Evolutionary conservation across 2,329 filamentous ascomycete genomes (phyloP), one percentile per base, ranked within the genome.

Genomic region (Nemania abortiva): DNA sequence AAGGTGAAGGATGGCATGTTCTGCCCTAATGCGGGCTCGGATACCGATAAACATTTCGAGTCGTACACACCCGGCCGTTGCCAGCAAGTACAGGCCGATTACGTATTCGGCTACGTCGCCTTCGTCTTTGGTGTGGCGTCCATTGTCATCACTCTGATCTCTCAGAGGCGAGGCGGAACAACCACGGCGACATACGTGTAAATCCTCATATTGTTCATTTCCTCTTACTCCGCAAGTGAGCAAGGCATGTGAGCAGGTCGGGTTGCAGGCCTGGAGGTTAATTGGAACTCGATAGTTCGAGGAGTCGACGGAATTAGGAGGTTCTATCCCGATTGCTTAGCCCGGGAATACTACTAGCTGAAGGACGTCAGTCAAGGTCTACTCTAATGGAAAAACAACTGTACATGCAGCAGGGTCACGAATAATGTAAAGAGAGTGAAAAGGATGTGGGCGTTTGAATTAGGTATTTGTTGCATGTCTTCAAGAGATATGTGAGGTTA

Each of bases 11-110:
- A 45, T 1, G n/a, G 22, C 10, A 50, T 62, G 34, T 20, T 58
- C 54, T 76, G 74, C 45, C 71, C 73, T 1, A 72, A 72, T 53
- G 69, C 69, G 20, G 69, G 70, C 18, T 37, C 61, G n/a, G 50
- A 20, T 7, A 20, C 18, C 6, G 52, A 58, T 0, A 34, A 64
- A 3, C 39, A 64, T 9, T 27, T 68, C 47, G 45, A 70, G 6
- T 49, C 61, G 1, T 66, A 69, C 2, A 63, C 73, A 2, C 20
- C 56, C 0, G 66, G 73, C 11, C 74, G 75, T 27, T 78, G 77
- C 55, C 76, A 78, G 63, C 64, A 74, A 45, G 75, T 73, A 1
- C 76, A 77, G 56, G 76, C 76, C 13, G 77, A 78, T 56, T 78
- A 75, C 39, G 76, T 78, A 6, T 78, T 78, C 55, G 71, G 77